phyloP scores from a whole-genome alignment of 2,329 filamentous ascomycete species.

The Ophiostoma angusticollis region DNA sequence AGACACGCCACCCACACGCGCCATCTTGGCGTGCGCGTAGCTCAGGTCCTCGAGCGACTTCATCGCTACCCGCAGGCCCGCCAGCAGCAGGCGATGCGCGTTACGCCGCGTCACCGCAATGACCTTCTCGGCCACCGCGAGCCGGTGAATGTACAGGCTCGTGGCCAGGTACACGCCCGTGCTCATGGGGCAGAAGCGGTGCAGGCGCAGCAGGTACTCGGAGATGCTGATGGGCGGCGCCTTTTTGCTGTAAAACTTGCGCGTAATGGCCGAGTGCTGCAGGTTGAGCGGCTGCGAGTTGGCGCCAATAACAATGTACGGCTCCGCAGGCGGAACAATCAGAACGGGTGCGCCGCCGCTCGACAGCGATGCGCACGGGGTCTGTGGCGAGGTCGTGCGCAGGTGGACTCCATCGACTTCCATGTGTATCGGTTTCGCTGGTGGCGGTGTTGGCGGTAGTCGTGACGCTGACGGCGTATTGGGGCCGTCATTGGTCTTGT shows the following conservation, averaged over 20 bases:
- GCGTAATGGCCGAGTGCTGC: slow-evolving; percentile 74
- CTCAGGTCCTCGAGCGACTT: slow-evolving; percentile 90
- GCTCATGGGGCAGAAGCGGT: slow-evolving; percentile 86
- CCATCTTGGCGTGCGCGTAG: slow-evolving; percentile 72
- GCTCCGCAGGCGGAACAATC: slow-evolving; percentile 25
- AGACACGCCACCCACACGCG: slow-evolving; percentile 78
- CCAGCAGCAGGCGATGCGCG: slow-evolving; percentile 74
- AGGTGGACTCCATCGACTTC: slow-evolving; percentile 42
- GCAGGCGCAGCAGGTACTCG: slow-evolving; percentile 76
- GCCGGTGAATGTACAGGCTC: slow-evolving; percentile 71
- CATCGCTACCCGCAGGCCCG: slow-evolving; percentile 75
- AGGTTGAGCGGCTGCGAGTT: slow-evolving; percentile 60
- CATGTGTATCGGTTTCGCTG: slow-evolving; percentile 12
- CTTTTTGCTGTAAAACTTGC: slow-evolving; percentile 86
- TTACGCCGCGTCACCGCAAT: slow-evolving; percentile 75
- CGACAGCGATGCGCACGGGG: slow-evolving; percentile 30
- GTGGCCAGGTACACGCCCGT: slow-evolving; percentile 87
- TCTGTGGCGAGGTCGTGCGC: slow-evolving; percentile 16
- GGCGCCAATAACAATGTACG: slow-evolving; percentile 51
- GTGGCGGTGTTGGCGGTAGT: slow-evolving; percentile 12
- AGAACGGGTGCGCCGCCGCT: slow-evolving; percentile 14
- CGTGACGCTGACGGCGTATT: not conserved
- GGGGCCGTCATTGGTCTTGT: not conserved
- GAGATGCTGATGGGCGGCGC: slow-evolving; percentile 71
- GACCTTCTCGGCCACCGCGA: slow-evolving; percentile 63